Base-by-base conservation (phyloP, 441 rosid species). In the Erodium chrysanthum region DNA sequence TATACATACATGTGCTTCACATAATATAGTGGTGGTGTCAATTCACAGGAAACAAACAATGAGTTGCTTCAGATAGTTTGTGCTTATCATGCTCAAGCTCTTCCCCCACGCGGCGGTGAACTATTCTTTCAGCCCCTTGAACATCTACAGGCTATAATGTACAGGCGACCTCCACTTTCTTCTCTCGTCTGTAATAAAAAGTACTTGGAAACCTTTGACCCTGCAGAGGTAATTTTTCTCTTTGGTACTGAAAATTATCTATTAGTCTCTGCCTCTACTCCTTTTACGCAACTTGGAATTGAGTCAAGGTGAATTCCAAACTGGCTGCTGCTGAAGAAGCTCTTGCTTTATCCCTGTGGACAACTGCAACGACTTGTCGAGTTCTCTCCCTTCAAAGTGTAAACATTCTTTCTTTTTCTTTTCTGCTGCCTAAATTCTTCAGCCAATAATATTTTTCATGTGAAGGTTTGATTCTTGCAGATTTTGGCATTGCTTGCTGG, bases 381-480 rank as follows among this genome's bases (percentile, higher is more conserved):
- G 86, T 87, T 76, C 87, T 94, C 71, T 88, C 98, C 61, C 93
- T 94, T 69, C 96, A 91, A 80, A 86, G 88, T 84, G 98, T 94
- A 93, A 73, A 0, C 21, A 7, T 54, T 54, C 5, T 54, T 9
- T 17, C 22, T 54, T 21, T 54, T 21, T 10, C 0, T 17, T 54
- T 17, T 50, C 10, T 44, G 14, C 7, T 5, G 17, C n/a, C n/a
- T n/a, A n/a, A n/a, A n/a, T n/a, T n/a, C n/a, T n/a, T n/a, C n/a
- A n/a, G n/a, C n/a, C n/a, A n/a, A n/a, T n/a, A n/a, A n/a, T n/a
- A n/a, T n/a, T n/a, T n/a, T n/a, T n/a, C n/a, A n/a, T n/a, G n/a
- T n/a, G n/a, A n/a, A 21, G 31, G 65, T 60, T 10, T 78, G 21
- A 27, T 75, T 67, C 65, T 82, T 76, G 65, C 86, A 94, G 98